Evolutionary conservation across 305 asterid species (phyloP), one percentile per base, ranked within the genome.

Genomic region (Fraxinus velutina): DNA sequence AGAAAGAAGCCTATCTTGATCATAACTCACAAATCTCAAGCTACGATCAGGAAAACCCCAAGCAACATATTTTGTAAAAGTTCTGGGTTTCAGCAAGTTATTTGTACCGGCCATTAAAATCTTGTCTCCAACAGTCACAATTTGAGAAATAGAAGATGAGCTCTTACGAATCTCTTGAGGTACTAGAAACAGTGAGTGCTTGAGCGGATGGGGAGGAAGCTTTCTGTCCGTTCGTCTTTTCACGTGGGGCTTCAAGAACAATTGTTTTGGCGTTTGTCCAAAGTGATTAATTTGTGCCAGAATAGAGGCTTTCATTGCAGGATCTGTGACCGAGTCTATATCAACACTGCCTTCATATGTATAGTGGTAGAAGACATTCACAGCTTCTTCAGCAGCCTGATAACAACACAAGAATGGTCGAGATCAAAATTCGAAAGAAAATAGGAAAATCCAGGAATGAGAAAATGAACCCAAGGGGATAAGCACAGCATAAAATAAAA

Each of bases 21-120:
- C 98, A 71, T 96, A 92, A 77, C 87, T 90, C 84, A 96, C 84
- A 75, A 92, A 94, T 78, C 99, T 90, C 87, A 94, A 89, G 89
- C 98, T 96, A 68, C 96, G 92, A 85, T 96, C 99, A 4, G 99
- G 98, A 75, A 92, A 96, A 33, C 98, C 98, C 99, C 99, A 96
- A 73, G 99, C 91, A 13, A 94, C 92, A 62, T 89, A 92, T 83
- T 93, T 90, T 76, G 94, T 79, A 72, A 86, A 96, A 2, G 94
- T 93, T 85, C 94, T 89, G 37, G 99, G 98, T 85, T 94, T 96
- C 81, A 96, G 83, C 83, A 93, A 87, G 87, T 68, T 92, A 75
- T 94, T 94, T 77, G 93, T 80, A 52, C 99, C 93, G 2, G 93
- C 97, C 57, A 91, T 77, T 68, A 96, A 92, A 83, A 96, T 89